Evolutionary conservation across 805 yeast genomes (phyloP).

Genomic region (Starmera pachycereana): DNA sequence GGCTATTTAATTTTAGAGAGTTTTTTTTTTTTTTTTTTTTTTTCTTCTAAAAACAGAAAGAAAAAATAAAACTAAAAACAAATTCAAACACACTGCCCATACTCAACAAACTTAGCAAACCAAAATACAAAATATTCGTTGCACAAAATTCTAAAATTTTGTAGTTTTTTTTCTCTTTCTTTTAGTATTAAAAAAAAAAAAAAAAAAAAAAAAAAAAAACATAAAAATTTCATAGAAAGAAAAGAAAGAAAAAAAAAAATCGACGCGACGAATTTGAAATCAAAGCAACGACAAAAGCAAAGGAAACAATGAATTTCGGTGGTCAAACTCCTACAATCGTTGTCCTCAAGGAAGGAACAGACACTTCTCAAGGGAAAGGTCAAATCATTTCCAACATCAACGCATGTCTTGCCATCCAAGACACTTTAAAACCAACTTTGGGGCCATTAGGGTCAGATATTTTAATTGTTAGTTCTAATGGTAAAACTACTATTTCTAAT

Average conservation of each 20-base stretch:
- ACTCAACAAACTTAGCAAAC: too few species aligned
- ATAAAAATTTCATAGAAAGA: too few species aligned
- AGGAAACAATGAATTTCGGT: conserved; percentile 61
- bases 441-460: conserved; percentile 98
- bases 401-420: conserved; percentile 96
- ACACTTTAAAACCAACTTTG: conserved; percentile 84
- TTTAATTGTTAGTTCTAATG: conserved; percentile 71
- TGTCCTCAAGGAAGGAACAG: conserved; percentile 96
- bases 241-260: not conserved
- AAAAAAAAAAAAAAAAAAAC: too few species aligned
- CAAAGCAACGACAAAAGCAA: too few species aligned
- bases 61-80: too few species aligned
- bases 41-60: too few species aligned
- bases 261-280: not conserved
- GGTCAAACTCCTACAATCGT: conserved; percentile 97
- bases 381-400: conserved; percentile 92
- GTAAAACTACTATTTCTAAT: conserved; percentile 90
- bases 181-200: too few species aligned
- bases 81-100: too few species aligned
- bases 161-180: too few species aligned
- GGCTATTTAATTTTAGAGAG: conserved; percentile 34
- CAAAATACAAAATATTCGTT: too few species aligned
- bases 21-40: too few species aligned
- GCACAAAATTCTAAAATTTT: too few species aligned
- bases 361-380: conserved; percentile 92